phyloP scores from a whole-genome alignment of 148 eudicot species.

The Dianthus caryophyllus region DNA sequence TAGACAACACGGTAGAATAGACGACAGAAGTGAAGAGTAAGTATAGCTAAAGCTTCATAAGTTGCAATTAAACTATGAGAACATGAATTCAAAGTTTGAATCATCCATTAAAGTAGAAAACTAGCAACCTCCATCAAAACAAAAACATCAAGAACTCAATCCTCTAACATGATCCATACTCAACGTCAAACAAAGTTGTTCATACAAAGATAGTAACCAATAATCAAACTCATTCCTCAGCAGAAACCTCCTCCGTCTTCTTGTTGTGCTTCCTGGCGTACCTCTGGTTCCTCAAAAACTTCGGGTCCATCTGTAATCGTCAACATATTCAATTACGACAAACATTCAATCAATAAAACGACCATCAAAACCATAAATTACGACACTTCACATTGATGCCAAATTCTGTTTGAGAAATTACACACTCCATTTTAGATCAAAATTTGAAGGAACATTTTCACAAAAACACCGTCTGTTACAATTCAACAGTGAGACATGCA shows the following conservation, averaged over 20 bases:
- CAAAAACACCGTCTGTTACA: too few species aligned
- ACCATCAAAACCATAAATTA: neutral
- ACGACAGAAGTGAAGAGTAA: too few species aligned
- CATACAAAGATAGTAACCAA: slow-evolving; percentile 11
- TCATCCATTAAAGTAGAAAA: neutral
- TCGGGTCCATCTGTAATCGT: slow-evolving; percentile 69
- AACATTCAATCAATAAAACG: neutral
- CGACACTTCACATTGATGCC: too few species aligned
- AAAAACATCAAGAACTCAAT: neutral
- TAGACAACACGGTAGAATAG: too few species aligned
- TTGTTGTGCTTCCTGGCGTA: slow-evolving; percentile 95
- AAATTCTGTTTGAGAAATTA: too few species aligned
- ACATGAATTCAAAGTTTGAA: neutral
- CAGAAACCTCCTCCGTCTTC: slow-evolving; percentile 39
- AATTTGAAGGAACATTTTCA: too few species aligned
- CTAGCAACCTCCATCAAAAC: neutral
- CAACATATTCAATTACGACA: neutral
- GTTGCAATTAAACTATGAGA: neutral
- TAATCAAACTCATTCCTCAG: slow-evolving; percentile 28
- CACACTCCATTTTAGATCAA: too few species aligned
- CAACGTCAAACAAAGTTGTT: slow-evolving; percentile 5
- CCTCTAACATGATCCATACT: slow-evolving; percentile 7
- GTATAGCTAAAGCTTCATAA: too few species aligned
- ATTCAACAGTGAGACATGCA: too few species aligned
- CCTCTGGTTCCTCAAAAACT: slow-evolving; percentile 95